Evolutionary conservation across 2,329 filamentous ascomycete genomes (phyloP).

Genomic region (Penicillium freii): DNA sequence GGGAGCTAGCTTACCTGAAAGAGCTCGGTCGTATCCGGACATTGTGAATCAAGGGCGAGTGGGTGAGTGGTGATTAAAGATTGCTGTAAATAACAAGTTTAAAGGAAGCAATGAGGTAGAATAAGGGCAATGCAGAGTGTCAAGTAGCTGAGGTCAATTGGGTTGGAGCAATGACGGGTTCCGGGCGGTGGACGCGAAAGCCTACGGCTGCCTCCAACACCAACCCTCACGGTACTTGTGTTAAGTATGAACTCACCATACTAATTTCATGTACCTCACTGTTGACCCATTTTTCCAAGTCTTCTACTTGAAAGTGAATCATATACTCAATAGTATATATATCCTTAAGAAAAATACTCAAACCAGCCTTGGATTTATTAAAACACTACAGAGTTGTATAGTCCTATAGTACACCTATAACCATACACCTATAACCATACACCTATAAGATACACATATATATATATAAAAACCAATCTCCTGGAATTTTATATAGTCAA

Average conservation of each 20-base stretch:
- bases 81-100: neutral
- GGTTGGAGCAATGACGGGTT: conserved; percentile 27
- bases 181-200: conserved; percentile 29
- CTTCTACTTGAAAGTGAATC: too few species aligned
- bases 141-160: conserved; percentile 16
- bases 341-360: neutral
- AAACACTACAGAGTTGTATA: too few species aligned
- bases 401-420: too few species aligned
- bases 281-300: neutral
- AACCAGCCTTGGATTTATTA: neutral
- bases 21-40: conserved; percentile 97
- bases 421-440: neutral
- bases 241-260: conserved; percentile 1
- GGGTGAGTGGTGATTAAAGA: neutral
- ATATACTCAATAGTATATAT: too few species aligned
- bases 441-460: neutral
- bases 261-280: conserved; percentile 3
- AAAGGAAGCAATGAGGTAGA: conserved; percentile 4
- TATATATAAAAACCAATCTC: neutral
- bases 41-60: conserved; percentile 46
- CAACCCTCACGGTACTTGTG: neutral
- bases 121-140: conserved; percentile 11
- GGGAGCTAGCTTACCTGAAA: conserved; percentile 70
- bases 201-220: conserved; percentile 23
- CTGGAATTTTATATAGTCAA: neutral